Base-by-base conservation (phyloP, 2,329 filamentous ascomycete genomes). In the Fusarium mexicanum region DNA sequence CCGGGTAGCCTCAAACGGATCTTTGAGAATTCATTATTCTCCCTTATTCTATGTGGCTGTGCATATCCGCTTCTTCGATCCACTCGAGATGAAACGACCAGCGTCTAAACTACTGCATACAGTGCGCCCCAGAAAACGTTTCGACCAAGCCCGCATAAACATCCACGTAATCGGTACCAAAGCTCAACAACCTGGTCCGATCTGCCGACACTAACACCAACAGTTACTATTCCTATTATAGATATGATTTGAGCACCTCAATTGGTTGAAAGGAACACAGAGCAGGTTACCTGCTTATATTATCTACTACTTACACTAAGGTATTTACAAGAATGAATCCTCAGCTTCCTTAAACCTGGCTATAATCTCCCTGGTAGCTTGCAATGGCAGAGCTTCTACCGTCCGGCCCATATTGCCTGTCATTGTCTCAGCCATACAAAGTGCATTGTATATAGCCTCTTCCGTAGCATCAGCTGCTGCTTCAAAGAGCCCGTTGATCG, bases 121-220 rank as follows among this genome's bases (percentile, higher is more conserved):
- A 41, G 51, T 55, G 51, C 35, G 51, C 51, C 51, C 51, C 35
- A 55, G 20, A 55, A 29, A 41, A 18, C 16, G 51, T 31, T 41
- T 55, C 16, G 2, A 5, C 51, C 16, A 1, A 14, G 12, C 37
- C 35, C 13, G 31, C 57, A 60, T 48, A n/a, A 37, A 31, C 16
- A 26, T 29, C 31, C 24, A 50, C 43, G 57, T 59, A 26, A 50
- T 29, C 22, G 14, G 22, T 8, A 31, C 9, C 37, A 29, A 29
- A n/a, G 16, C 16, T 31, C 26, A 43, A n/a, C 11, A 14, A 31
- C 53, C 37, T 55, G 37, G 37, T 43, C 37, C 37, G 8, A 31
- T 43, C 16, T 41, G 11, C 26, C 11, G 37, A 26, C 24, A 20
- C 10, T 58, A 24, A 35, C 18, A 31, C 4, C 13, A 5, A 20